A percentile compares a stretch with the other conserved stretches of the same genome.
Conservation (phyloP, 352 stramenopile species). For the Phytophthora kernoviae region DNA sequence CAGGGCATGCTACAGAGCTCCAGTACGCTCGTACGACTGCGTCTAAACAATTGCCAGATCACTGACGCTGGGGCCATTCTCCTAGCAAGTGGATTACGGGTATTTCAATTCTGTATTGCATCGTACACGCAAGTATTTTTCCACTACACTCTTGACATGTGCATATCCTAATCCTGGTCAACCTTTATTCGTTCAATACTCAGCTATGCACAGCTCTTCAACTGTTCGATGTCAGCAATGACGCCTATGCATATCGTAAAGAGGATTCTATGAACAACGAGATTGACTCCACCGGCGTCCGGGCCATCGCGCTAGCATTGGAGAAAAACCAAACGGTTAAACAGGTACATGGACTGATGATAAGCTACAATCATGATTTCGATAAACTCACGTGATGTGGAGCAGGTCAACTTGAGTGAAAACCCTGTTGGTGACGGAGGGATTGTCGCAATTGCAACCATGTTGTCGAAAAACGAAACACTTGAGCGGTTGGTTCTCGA, state of each 20-base stretch:
- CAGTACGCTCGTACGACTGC: conserved; percentile 24
- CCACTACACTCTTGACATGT: no score
- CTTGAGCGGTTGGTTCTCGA: conserved; percentile 37
- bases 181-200: no score
- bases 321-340: conserved; percentile 35
- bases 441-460: conserved; percentile 28
- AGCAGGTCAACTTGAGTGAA: conserved; percentile 33
- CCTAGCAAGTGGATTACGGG: conserved; percentile 44
- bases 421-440: conserved; percentile 37
- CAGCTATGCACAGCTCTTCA: conserved; percentile 19
- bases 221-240: conserved; percentile 50
- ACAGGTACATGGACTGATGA: conserved; percentile 7
- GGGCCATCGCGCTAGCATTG: conserved; percentile 38
- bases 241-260: conserved; percentile 17
- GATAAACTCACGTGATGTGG: no score
- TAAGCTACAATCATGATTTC: background rate
- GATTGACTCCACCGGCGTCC: conserved; percentile 25
- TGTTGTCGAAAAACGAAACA: conserved; percentile 36
- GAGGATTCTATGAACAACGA: conserved; percentile 40
- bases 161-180: no score
- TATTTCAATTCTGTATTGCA: no score
- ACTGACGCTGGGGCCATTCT: conserved; percentile 47
- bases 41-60: conserved; percentile 49
- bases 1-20: conserved; percentile 27
- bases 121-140: no score